phyloP scores from a whole-genome alignment of 1,139 yeast species.

The Kodamaea sp. region DNA sequence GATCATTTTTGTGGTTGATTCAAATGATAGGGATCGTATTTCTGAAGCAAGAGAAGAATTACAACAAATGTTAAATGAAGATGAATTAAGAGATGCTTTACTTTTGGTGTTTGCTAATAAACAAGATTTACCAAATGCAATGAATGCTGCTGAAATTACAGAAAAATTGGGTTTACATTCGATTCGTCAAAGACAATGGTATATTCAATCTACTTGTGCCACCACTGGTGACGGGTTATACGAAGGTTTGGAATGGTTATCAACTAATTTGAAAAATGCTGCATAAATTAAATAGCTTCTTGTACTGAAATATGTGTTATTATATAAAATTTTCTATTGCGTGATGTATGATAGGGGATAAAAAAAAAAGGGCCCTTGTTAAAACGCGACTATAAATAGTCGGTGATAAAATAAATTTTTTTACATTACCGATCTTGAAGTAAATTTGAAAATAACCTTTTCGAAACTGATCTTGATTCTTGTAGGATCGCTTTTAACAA shows the following conservation, averaged over 20 bases:
- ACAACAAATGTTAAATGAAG: slow-evolving; percentile 92
- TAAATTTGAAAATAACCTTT: too few species aligned
- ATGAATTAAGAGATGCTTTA: slow-evolving; percentile 87
- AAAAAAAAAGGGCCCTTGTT: too few species aligned
- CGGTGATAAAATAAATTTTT: too few species aligned
- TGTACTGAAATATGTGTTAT: neutral
- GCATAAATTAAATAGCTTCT: slow-evolving; percentile 10
- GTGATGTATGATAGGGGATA: neutral
- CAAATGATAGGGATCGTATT: slow-evolving; percentile 91
- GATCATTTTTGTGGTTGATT: slow-evolving; percentile 88
- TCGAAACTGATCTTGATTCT: too few species aligned
- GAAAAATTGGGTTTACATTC: slow-evolving; percentile 80
- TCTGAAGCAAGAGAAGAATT: slow-evolving; percentile 91
- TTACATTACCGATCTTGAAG: too few species aligned
- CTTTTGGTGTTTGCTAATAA: slow-evolving; percentile 87
- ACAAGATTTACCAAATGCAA: slow-evolving; percentile 90
- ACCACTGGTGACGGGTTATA: slow-evolving; percentile 89
- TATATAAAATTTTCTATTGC: neutral
- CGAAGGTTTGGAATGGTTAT: slow-evolving; percentile 90
- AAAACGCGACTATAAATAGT: too few species aligned
- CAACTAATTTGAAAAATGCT: slow-evolving; percentile 76
- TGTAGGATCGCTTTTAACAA: too few species aligned
- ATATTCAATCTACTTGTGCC: slow-evolving; percentile 85
- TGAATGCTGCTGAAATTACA: slow-evolving; percentile 87
- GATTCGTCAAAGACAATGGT: slow-evolving; percentile 87